Percentiles rank a stretch among this genome's conserved stretches.
phyloP scores from a whole-genome alignment of 768 basidiomycete species.

The Rhodocollybia butyracea region DNA sequence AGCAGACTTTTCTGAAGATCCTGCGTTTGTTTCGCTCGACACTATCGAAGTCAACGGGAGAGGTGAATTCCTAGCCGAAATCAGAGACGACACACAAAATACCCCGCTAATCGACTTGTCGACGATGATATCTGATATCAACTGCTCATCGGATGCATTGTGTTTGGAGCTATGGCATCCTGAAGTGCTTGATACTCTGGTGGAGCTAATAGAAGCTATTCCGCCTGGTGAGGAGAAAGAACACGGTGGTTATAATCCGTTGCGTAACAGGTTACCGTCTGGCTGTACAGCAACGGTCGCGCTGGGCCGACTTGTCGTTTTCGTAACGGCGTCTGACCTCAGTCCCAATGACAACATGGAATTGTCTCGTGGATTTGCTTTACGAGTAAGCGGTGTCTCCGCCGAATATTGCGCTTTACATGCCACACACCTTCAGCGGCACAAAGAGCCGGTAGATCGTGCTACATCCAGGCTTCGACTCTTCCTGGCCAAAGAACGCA shows the following conservation, averaged over 20 bases:
- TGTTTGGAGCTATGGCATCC: constrained; percentile 68
- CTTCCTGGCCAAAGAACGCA: constrained; percentile 48
- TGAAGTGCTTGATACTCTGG: constrained; percentile 50
- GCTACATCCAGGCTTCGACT: constrained; percentile 51
- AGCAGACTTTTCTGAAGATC: constrained; percentile 41
- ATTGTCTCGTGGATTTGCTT: constrained; percentile 66
- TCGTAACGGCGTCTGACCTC: constrained; percentile 77
- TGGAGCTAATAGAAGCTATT: constrained; percentile 42
- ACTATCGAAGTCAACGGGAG: constrained; percentile 44
- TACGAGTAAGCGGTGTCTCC: constrained; percentile 48
- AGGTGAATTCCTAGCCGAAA: constrained; percentile 46
- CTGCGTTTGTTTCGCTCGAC: constrained; percentile 55
- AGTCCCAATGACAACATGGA: constrained; percentile 67
- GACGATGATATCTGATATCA: constrained; percentile 43
- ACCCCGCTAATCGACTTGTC: constrained; percentile 39
- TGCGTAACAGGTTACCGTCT: constrained; percentile 43
- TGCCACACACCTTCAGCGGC: constrained; percentile 32
- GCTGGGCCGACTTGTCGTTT: constrained; percentile 58
- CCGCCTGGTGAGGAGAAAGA: not conserved
- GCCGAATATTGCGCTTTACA: constrained; percentile 55
- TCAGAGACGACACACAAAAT: constrained; percentile 42
- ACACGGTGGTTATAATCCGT: constrained; percentile 14
- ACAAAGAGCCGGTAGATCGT: constrained; percentile 30
- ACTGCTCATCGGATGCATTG: constrained; percentile 53
- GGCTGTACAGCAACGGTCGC: constrained; percentile 58